Evolutionary conservation across 257 asterid species (phyloP), one percentile per base, ranked within the genome.

Genomic region (Ehretia macrophylla): DNA sequence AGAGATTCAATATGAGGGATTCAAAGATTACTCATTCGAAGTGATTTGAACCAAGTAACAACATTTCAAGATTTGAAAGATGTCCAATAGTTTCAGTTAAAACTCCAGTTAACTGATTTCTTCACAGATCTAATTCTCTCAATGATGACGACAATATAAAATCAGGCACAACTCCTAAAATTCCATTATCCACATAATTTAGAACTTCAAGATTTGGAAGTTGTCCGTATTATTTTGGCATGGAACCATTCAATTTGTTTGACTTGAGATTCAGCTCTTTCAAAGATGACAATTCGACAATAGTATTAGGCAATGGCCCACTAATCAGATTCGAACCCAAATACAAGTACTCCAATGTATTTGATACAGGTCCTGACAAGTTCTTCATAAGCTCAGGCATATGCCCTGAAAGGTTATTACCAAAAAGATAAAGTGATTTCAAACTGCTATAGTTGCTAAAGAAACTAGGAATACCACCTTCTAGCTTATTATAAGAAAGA

Each of bases 1-100:
- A 37, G 27, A 56, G 60, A 37, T 19, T 39, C 8, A 8, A 56
- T 10, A 56, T 16, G 27, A 32, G 60, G 0, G 60, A 35, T 39
- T 56, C 32, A 6, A 27, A 21, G 60, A 56, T 37, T 35, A n/a
- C 14, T 23, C 22, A 47, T 39, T 56, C 60, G 10, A 56, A 56
- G 22, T 56, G 1, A 23, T 56, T 56, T 12, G 49, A 56, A 56
- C 27, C 17, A 39, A 56, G 44, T 32, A 0, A 4, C 32, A 56
- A 56, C 2, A 0, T 27, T 6, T 27, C 20, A 47, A 47, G 52
- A 47, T 47, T 47, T 47, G 52, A 19, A 10, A 47, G 0, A 6
- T 6, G 6, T 27, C 35, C 35, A 17, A 17, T 47, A 10, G 18
- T 47, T 47, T 19, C 9, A 14, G 52, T 10, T 27, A 27, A 6